A percentile compares a stretch with the other conserved stretches of the same genome.
phyloP scores from a whole-genome alignment of 495 filamentous ascomycete species.

The Xylaria bambusicola region DNA sequence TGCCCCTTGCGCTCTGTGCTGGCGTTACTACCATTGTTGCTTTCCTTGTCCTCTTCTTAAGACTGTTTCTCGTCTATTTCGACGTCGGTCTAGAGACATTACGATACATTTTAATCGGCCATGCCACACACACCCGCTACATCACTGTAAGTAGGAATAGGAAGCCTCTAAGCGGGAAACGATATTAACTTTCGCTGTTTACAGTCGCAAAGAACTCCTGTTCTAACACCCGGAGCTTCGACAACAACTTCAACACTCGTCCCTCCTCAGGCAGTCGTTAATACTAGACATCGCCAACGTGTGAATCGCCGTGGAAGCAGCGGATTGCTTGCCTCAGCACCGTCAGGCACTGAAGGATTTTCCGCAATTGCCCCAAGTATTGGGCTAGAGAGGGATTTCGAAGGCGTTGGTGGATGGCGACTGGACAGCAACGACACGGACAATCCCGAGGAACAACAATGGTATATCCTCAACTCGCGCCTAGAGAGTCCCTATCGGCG shows the following conservation, averaged over 20 bases:
- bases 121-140: conserved; percentile 25
- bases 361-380: conserved; percentile 39
- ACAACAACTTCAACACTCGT: background rate
- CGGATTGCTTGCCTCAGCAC: conserved; percentile 36
- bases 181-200: background rate
- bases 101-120: conserved; percentile 30
- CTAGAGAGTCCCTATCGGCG: conserved; percentile 61
- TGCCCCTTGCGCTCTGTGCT: conserved; percentile 71
- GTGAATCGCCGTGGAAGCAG: conserved; percentile 38
- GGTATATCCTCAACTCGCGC: conserved; percentile 73
- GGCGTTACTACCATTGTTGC: conserved; percentile 68
- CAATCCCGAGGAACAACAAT: conserved; percentile 61
- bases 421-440: conserved; percentile 43
- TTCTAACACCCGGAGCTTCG: conserved; percentile 3
- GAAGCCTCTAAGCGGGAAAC: no score
- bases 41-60: conserved; percentile 63
- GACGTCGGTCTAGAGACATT: conserved; percentile 59
- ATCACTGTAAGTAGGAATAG: conserved; percentile 9
- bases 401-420: conserved; percentile 84
- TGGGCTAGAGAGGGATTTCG: conserved; percentile 68
- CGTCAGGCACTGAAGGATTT: conserved; percentile 35
- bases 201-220: conserved; percentile 4
- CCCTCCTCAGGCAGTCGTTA: conserved; percentile 10
- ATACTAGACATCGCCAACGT: conserved; percentile 36
- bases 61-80: conserved; percentile 67